Base-by-base conservation (phyloP, 2,329 filamentous ascomycete species). In the Exophiala lecanii-corni region DNA sequence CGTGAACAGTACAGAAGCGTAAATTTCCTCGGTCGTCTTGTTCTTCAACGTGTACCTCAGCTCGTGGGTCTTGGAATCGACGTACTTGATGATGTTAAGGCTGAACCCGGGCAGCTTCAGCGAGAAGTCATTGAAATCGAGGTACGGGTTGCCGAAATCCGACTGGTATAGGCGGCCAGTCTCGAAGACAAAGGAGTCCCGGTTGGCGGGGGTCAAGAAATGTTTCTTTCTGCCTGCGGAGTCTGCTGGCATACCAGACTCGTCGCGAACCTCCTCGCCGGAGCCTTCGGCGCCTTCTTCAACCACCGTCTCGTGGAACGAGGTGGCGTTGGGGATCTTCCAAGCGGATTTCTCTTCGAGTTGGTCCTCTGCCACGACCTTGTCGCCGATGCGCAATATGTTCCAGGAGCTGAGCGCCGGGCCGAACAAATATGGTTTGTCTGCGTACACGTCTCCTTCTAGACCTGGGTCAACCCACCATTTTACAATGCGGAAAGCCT, bases 21-120 rank as follows among this genome's bases (percentile, higher is more conserved):
- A 86, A 12, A 86, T 75, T 23, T 86, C 76, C 36, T 78, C 78
- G 0, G 86, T 91, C 16, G 72, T 65, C 48, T 79, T 79, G 65
- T 96, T 86, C 61, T 89, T 91, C 59, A 97, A 75, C 45, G 94
- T 87, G 67, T 97, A 96, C 76, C 89, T 89, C 68, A 94, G 78
- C 55, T 81, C 75, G 68, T 94, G 86, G 71, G 86, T 84, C 73
- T 85, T 86, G 61, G 78, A 75, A 57, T 68, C 60, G n/a, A 70
- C 62, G 43, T 66, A 65, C 36, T 63, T 58, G 30, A 58, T 51
- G 36, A 65, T 57, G 43, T 62, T 63, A 33, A 66, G 51, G 12
- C 47, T 51, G 41, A 67, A 63, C 1, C 64, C 62, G 18, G 62
- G 64, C 17, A 68, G 49, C 9, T 61, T 61, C 12, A 68, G 55